phyloP scores from a whole-genome alignment of 176 grass and related monocot genomes.

The Dactylis glomerata region DNA sequence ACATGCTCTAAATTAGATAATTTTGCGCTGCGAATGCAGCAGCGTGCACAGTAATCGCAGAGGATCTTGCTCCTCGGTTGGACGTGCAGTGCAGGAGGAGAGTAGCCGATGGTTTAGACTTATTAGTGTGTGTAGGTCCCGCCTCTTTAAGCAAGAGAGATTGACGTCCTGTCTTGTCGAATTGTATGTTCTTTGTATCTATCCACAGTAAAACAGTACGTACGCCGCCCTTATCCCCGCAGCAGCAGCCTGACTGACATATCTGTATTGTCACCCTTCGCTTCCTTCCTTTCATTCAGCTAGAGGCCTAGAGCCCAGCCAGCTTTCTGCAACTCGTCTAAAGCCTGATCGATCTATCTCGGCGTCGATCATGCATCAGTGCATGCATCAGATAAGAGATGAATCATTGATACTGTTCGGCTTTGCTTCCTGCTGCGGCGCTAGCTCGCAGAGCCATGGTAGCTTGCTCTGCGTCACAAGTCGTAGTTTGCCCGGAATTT shows the following conservation, averaged over 20 bases:
- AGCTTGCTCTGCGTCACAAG: background rate
- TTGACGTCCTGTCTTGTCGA: background rate
- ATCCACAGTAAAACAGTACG: constrained; percentile 1
- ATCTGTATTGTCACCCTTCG: background rate
- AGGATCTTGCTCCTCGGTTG: background rate
- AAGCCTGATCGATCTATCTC: background rate
- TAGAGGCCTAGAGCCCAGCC: background rate
- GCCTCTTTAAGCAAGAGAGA: background rate
- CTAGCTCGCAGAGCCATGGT: too few species aligned
- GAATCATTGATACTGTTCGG: background rate
- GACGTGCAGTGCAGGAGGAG: background rate
- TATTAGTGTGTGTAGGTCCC: background rate
- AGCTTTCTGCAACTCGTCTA: background rate
- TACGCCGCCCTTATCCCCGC: background rate
- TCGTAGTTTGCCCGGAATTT: background rate
- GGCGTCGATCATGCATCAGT: background rate
- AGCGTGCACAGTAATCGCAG: background rate
- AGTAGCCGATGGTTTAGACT: background rate
- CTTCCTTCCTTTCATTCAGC: background rate
- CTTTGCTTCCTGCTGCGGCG: background rate
- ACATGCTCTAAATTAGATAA: too few species aligned
- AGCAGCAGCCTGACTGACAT: background rate
- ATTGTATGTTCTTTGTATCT: constrained; percentile 1
- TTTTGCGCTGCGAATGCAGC: background rate
- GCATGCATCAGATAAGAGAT: background rate